phyloP scores from a whole-genome alignment of 78 protist genomes.

The Diacronema lutheri region DNA sequence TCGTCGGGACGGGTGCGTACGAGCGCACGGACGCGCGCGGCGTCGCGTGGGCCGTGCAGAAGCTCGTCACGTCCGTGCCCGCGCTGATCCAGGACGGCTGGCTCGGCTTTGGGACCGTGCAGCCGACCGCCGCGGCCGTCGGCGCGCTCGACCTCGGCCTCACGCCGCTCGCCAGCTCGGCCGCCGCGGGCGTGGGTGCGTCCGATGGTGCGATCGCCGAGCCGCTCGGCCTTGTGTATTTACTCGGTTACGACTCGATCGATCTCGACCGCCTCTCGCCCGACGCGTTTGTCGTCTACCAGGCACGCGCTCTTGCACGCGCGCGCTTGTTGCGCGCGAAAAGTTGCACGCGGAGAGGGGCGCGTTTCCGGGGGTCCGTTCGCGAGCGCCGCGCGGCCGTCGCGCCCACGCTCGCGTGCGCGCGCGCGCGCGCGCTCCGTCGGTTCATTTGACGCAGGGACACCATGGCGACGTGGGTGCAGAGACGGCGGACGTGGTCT shows the following conservation, averaged over 20 bases:
- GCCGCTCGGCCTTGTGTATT: not conserved
- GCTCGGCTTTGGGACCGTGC: constrained; percentile 25
- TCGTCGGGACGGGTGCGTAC: constrained; percentile 41
- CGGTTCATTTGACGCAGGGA: no score
- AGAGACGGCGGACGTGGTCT: constrained; percentile 50
- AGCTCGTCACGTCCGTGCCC: constrained; percentile 12
- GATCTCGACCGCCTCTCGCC: not conserved
- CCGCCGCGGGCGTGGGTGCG: no score
- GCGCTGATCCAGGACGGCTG: constrained; percentile 27
- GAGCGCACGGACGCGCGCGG: not conserved
- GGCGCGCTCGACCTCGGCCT: constrained; percentile 72
- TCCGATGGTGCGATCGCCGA: not conserved
- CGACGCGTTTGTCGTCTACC: constrained; percentile 53
- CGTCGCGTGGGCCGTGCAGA: constrained; percentile 13
- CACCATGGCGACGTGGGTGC: constrained; percentile 51
- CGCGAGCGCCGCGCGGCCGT: no score
- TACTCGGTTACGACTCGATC: constrained; percentile 26
- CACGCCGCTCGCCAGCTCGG: not conserved
- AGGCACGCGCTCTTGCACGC: not conserved
- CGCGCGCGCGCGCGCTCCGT: no score
- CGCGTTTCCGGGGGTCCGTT: no score
- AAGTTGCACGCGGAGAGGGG: no score
- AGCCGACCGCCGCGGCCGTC: constrained; percentile 25
- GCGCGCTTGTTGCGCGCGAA: no score
- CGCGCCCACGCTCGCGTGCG: no score